Evolutionary conservation across 192 early-diverging fungal genomes (phyloP).

Genomic region (Backusella sp.): DNA sequence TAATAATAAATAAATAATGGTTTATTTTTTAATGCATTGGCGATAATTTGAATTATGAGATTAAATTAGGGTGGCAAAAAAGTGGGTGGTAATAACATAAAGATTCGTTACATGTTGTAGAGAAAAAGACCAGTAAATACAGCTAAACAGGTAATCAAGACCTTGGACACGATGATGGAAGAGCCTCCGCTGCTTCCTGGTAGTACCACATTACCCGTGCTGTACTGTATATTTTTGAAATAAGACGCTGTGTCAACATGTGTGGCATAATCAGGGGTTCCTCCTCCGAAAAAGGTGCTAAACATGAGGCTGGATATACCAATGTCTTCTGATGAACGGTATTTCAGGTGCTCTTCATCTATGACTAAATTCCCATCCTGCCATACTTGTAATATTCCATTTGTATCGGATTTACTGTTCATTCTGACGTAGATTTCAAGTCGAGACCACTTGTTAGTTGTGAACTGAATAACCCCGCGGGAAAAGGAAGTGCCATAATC

Average conservation of each 20-base stretch:
- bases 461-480: constrained; percentile 46
- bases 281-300: constrained; percentile 55
- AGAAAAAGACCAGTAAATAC: not conserved
- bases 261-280: constrained; percentile 35
- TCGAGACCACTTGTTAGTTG: constrained; percentile 34
- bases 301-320: constrained; percentile 46
- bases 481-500: constrained; percentile 51
- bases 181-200: not conserved
- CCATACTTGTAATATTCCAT: constrained; percentile 46
- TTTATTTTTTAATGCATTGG: too few relatives aligned
- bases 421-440: constrained; percentile 43
- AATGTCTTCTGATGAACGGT: constrained; percentile 40
- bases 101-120: not conserved
- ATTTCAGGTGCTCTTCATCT: constrained; percentile 36
- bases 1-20: too few relatives aligned
- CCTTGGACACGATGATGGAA: not conserved
- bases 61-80: not conserved
- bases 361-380: constrained; percentile 39
- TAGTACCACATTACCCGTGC: constrained; percentile 29
- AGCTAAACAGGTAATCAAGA: not conserved
- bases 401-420: constrained; percentile 17
- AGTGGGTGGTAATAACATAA: not conserved
- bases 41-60: too few relatives aligned
- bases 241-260: constrained; percentile 37
- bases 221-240: constrained; percentile 46